Evolutionary conservation across 805 yeast genomes (phyloP).

Genomic region (Debaryomyces prosopidis): DNA sequence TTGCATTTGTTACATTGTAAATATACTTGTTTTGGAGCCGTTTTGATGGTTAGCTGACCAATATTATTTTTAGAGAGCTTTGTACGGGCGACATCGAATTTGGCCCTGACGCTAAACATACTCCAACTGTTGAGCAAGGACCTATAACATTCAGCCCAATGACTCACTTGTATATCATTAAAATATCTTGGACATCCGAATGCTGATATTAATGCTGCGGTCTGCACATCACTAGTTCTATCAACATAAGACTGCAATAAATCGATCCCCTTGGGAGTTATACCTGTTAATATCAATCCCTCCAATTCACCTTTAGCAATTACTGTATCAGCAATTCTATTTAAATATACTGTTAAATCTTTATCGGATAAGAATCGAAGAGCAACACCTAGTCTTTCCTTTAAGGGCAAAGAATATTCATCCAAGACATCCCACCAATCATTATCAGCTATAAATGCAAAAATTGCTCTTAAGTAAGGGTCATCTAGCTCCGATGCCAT

Average conservation of each 20-base stretch:
- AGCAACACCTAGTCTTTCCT: slow-evolving; percentile 91
- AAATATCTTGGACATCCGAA: slow-evolving; percentile 86
- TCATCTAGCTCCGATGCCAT: slow-evolving; percentile 86
- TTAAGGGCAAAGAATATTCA: slow-evolving; percentile 81
- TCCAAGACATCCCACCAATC: slow-evolving; percentile 97
- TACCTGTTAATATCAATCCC: slow-evolving; percentile 89
- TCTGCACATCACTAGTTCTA: slow-evolving; percentile 86
- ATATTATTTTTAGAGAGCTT: slow-evolving; percentile 54
- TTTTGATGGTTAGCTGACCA: slow-evolving; percentile 48
- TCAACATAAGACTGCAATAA: slow-evolving; percentile 85
- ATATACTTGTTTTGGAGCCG: slow-evolving; percentile 71
- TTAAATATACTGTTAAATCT: slow-evolving; percentile 71
- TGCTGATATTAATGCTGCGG: slow-evolving; percentile 78
- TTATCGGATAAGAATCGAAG: slow-evolving; percentile 78
- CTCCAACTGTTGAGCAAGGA: slow-evolving; percentile 76
- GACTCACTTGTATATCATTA: slow-evolving; percentile 66
- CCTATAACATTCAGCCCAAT: slow-evolving; percentile 77
- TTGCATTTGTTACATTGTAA: slow-evolving; percentile 84
- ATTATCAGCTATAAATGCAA: slow-evolving; percentile 90
- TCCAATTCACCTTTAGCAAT: slow-evolving; percentile 82
- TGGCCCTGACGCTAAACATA: slow-evolving; percentile 74
- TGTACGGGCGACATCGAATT: slow-evolving; percentile 78
- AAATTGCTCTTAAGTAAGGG: slow-evolving; percentile 87
- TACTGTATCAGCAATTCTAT: slow-evolving; percentile 68
- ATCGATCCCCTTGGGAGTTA: slow-evolving; percentile 81